Evolutionary conservation across 768 basidiomycete genomes (phyloP).

Genomic region (Trichaptum fuscoviolaceum): DNA sequence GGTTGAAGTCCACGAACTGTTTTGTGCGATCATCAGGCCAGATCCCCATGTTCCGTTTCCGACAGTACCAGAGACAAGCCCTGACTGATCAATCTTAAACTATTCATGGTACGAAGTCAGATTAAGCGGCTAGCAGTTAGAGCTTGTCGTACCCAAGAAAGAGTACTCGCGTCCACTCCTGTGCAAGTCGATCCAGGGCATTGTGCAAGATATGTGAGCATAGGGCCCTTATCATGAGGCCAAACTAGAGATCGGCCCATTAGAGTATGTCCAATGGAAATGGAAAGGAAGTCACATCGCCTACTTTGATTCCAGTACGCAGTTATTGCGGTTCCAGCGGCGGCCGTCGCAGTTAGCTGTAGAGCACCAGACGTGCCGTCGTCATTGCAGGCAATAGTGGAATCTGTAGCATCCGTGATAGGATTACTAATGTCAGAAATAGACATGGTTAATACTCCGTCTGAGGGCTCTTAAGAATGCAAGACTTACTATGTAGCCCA

Average conservation of each 20-base stretch:
- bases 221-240: background rate
- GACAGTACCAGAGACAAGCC: constrained; percentile 16
- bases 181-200: constrained; percentile 13
- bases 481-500: constrained; percentile 14
- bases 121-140: background rate
- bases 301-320: constrained; percentile 15
- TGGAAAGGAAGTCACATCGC: background rate
- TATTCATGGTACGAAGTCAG: background rate
- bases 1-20: constrained; percentile 12
- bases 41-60: constrained; percentile 12
- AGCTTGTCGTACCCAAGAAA: constrained; percentile 10
- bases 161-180: constrained; percentile 9
- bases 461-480: background rate
- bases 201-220: constrained; percentile 14
- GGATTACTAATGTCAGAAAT: constrained; percentile 8
- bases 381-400: constrained; percentile 13
- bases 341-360: constrained; percentile 13
- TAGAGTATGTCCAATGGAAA: background rate
- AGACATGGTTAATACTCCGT: background rate
- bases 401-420: constrained; percentile 12
- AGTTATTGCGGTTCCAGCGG: constrained; percentile 12
- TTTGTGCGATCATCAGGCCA: constrained; percentile 13
- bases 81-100: constrained; percentile 19
- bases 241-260: background rate
- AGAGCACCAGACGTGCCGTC: constrained; percentile 12